A percentile compares a stretch with the other conserved stretches of the same genome.
Conservation (phyloP, 768 basidiomycete species). For the Mycena leptocephala region DNA sequence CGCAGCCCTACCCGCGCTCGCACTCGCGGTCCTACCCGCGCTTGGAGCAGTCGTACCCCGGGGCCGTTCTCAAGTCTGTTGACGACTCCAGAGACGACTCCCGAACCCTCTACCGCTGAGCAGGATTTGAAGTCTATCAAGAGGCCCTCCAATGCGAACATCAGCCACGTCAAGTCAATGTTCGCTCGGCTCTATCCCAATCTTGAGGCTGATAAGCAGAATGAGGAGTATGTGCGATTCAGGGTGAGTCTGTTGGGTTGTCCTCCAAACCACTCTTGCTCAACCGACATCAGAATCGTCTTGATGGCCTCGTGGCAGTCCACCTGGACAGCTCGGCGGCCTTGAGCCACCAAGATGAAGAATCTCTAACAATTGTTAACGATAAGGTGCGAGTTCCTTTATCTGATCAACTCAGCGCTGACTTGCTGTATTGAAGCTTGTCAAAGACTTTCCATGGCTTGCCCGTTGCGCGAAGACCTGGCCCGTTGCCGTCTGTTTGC, state of each 20-base stretch:
- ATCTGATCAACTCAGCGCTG: not conserved
- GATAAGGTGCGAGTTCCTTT: not conserved
- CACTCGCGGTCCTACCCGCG: not conserved
- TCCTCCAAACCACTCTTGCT: not conserved
- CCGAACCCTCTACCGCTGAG: not conserved
- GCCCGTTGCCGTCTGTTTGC: constrained; percentile 11
- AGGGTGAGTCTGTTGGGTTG: not conserved
- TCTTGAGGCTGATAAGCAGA: not conserved
- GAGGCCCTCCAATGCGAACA: not conserved
- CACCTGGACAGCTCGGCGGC: not conserved
- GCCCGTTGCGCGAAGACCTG: not conserved
- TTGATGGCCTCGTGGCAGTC: not conserved
- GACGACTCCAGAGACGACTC: not conserved
- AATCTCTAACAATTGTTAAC: not conserved
- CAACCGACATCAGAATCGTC: not conserved
- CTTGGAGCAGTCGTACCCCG: not conserved
- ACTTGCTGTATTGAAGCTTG: not conserved
- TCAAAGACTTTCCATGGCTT: not conserved
- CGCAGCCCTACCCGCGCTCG: not conserved
- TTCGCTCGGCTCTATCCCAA: not conserved
- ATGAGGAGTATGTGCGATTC: not conserved
- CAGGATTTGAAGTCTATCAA: not conserved
- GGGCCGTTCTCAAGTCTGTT: not conserved
- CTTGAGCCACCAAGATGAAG: not conserved
- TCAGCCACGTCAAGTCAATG: not conserved